Base-by-base conservation (phyloP, 345 rosid species). In the Moringa oleifera region DNA sequence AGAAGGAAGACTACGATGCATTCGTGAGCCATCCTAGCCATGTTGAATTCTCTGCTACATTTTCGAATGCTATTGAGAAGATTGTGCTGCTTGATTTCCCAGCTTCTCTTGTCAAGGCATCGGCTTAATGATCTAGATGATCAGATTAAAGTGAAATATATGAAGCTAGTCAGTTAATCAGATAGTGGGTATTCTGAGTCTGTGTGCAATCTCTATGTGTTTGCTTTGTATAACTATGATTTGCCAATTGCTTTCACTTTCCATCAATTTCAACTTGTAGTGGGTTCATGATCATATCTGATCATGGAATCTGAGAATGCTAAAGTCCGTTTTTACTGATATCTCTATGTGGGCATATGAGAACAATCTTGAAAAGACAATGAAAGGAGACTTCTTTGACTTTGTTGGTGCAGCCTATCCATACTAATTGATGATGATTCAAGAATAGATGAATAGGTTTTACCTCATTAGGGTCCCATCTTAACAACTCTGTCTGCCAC, bases 21-120 rank as follows among this genome's bases (percentile, higher is more conserved):
- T 90, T 86, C 63, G 74, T 72, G 11, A 55, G 66, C 63, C 96
- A 90, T 65, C 90, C 97, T 19, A 85, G 64, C 58, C 99, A 94
- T 59, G 63, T 70, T 20, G 96, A 82, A 21, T 90, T 88, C 77
- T 90, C 99, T 37, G 75, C 86, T 21, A 71, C 83, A n/a, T 90
- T 94, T 73, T 80, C 96, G 12, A 69, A 78, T 1, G 94, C 81
- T 12, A 86, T 93, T 51, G 94, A 88, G 18, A 93, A 93, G 74
- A 80, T 86, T 36, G 87, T 78, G 6, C 74, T 90, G 70, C 88
- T 93, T 28, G 83, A 81, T 75, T 93, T 88, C 75, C 87, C 96
- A 0, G 47, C 75, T 21, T 72, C 75, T 54, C 64, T 61, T 23
- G 82, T 77, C 54, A 93, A 86, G 71, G 36, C 84, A 37, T 59